These are phyloP conservation scores for Corchorus olitorius DNA, from an alignment of 345 rosid genomes.

Conservation along the genomic window DNA sequence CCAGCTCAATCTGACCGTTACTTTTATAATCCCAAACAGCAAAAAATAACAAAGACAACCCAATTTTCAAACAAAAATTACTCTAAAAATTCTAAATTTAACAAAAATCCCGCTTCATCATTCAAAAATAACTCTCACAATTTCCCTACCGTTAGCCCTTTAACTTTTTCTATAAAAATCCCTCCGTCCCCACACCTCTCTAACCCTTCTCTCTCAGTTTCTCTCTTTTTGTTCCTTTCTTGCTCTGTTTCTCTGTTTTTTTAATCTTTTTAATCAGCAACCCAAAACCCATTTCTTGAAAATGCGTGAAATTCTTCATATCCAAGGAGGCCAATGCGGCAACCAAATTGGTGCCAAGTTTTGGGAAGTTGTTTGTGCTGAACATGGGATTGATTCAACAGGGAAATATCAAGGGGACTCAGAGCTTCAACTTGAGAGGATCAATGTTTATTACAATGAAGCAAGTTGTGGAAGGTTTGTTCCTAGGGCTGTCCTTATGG, in stretches of 20 bases:
- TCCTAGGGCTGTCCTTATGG: conserved; percentile 43
- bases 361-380: conserved; percentile 35
- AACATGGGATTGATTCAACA: conserved; percentile 12
- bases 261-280: no score
- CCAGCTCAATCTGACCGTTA: background rate
- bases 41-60: background rate
- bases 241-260: background rate
- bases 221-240: background rate
- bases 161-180: conserved; percentile 26
- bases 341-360: conserved; percentile 26
- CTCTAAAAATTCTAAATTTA: background rate
- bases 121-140: background rate
- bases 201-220: background rate
- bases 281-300: background rate
- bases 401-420: conserved; percentile 5
- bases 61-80: background rate
- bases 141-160: background rate
- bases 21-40: background rate
- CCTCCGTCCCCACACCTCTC: conserved; percentile 13
- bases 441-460: conserved; percentile 32
- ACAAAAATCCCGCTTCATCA: conserved; percentile 2
- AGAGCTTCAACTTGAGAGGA: conserved; percentile 19
- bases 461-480: conserved; percentile 33
- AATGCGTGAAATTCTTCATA: conserved; percentile 33
- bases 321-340: conserved; percentile 17